Conservation (phyloP, 768 basidiomycete genomes). For the Exidia glandulosa region DNA sequence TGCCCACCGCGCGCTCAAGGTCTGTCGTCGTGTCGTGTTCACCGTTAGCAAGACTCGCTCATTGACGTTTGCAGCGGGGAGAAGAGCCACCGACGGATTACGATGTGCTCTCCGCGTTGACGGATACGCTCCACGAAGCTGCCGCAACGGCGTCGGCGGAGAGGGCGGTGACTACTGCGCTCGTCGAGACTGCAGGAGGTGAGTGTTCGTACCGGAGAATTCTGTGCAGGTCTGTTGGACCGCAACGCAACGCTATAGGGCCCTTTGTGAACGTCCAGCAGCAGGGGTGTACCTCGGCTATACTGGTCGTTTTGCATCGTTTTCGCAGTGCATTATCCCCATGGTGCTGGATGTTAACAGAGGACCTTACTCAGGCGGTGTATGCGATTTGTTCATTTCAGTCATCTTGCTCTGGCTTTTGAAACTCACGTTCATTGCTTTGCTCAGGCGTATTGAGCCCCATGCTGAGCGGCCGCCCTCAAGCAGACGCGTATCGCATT, state of each 20-base stretch:
- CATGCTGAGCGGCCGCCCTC: constrained; percentile 67
- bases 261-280: too few relatives aligned
- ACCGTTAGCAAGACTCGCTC: too few relatives aligned
- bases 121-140: too few relatives aligned
- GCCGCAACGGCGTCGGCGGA: background rate
- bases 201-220: background rate
- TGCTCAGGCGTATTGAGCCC: constrained; percentile 82
- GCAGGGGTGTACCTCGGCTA: too few relatives aligned
- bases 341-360: constrained; percentile 1
- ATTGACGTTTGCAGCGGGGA: too few relatives aligned
- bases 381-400: background rate
- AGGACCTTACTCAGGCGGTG: too few relatives aligned
- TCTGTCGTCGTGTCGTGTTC: background rate
- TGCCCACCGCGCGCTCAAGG: constrained; percentile 26
- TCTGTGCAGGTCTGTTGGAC: too few relatives aligned
- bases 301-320: background rate
- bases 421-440: too few relatives aligned
- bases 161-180: background rate
- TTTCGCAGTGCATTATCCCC: background rate
- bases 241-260: too few relatives aligned
- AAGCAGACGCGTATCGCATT: constrained; percentile 76
- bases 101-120: background rate
- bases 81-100: background rate
- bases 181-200: background rate
- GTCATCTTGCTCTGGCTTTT: too few relatives aligned